phyloP scores from a whole-genome alignment of 768 basidiomycete genomes.

The Mycena filopes region DNA sequence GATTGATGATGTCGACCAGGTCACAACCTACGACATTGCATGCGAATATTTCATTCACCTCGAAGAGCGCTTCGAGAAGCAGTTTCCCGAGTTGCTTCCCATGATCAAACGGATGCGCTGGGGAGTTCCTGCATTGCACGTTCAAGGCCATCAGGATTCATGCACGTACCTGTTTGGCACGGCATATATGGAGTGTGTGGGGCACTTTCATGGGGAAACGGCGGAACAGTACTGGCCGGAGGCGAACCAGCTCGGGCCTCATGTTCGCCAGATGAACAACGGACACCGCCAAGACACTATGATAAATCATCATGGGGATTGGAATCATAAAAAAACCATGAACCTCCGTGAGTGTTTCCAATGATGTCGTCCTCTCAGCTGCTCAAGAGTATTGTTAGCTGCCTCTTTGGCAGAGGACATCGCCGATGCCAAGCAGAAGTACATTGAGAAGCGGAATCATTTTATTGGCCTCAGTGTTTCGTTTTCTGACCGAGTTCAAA shows the following conservation, averaged over 20 bases:
- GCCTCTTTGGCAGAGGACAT: not conserved
- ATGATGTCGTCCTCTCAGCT: not conserved
- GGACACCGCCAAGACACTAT: conserved; percentile 37
- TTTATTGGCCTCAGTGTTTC: no score
- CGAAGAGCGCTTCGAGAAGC: conserved; percentile 14
- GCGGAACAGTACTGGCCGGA: no score
- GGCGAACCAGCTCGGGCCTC: conserved; percentile 25
- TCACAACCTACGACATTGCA: conserved; percentile 28
- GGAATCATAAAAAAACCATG: conserved; percentile 34
- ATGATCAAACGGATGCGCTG: conserved; percentile 20
- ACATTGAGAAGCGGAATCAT: conserved; percentile 1
- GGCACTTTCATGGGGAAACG: conserved; percentile 38
- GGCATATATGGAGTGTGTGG: conserved; percentile 31
- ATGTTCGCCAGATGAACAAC: conserved; percentile 35
- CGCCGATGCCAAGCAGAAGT: not conserved
- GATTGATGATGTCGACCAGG: conserved; percentile 14
- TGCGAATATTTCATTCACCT: conserved; percentile 30
- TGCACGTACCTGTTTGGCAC: conserved; percentile 32
- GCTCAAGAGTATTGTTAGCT: not conserved
- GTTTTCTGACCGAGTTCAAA: no score
- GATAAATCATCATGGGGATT: conserved; percentile 29
- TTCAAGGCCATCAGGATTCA: conserved; percentile 33
- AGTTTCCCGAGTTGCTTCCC: conserved; percentile 22
- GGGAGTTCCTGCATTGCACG: conserved; percentile 32
- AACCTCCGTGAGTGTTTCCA: not conserved